Percentiles rank a stretch among this genome's conserved stretches.
Evolutionary conservation across 2,329 filamentous ascomycete genomes (phyloP).

Genomic region (Arthrobotrys sinensis): DNA sequence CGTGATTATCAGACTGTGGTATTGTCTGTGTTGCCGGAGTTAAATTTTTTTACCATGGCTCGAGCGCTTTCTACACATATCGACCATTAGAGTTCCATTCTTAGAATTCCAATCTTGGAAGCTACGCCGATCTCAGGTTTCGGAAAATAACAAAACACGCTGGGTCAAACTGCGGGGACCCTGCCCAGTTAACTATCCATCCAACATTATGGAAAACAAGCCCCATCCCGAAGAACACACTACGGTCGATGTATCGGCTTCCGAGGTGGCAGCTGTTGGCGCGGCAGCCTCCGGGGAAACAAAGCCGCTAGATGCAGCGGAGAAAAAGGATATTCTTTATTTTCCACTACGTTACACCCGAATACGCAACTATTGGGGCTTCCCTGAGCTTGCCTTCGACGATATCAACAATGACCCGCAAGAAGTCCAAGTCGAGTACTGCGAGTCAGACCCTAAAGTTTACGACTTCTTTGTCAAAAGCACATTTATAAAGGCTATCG

Average conservation of each 20-base stretch:
- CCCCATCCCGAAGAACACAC: background rate
- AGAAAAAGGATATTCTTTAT: slow-evolving; percentile 26
- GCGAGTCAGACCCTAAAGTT: slow-evolving; percentile 31
- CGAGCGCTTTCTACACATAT: background rate
- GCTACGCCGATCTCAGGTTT: background rate
- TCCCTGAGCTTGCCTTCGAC: slow-evolving; percentile 34
- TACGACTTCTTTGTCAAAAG: slow-evolving; percentile 32
- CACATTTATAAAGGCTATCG: slow-evolving; percentile 35
- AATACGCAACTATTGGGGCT: slow-evolving; percentile 43
- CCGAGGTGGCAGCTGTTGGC: background rate
- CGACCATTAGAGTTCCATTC: background rate
- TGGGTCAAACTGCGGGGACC: background rate
- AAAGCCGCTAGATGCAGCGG: background rate
- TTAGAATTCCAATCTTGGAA: background rate
- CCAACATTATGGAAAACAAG: background rate
- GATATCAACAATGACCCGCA: slow-evolving; percentile 24
- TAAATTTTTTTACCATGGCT: background rate
- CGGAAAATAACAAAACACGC: background rate
- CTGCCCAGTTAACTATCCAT: background rate
- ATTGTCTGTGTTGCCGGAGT: background rate
- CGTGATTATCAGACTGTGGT: background rate
- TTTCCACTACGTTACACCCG: slow-evolving; percentile 45
- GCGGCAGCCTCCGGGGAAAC: background rate
- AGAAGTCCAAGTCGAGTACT: slow-evolving; percentile 35
- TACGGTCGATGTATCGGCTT: background rate